phyloP scores from a whole-genome alignment of 2,329 filamentous ascomycete genomes.

The Xylaria sp. region DNA sequence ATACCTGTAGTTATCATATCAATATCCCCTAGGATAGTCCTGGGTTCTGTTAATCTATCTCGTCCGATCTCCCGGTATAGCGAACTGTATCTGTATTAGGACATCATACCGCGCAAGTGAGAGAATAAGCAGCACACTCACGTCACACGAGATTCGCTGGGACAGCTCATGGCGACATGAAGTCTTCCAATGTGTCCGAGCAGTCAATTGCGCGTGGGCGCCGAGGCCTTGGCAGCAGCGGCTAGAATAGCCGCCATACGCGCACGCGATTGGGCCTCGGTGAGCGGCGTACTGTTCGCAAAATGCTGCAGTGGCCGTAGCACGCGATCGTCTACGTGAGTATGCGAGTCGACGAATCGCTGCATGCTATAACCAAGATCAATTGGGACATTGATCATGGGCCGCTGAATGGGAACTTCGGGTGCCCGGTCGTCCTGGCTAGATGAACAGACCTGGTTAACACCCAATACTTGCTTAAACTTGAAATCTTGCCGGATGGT shows the following conservation, averaged over 20 bases:
- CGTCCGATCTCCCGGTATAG: not conserved
- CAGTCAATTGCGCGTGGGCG: slow-evolving; percentile 32
- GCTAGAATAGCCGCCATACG: slow-evolving; percentile 46
- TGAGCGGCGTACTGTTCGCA: slow-evolving; percentile 40
- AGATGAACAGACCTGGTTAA: not conserved
- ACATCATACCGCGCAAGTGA: not conserved
- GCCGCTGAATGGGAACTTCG: slow-evolving; percentile 34
- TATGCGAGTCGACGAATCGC: slow-evolving; percentile 45
- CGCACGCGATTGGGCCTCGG: slow-evolving; percentile 45
- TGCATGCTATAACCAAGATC: slow-evolving; percentile 46
- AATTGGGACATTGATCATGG: slow-evolving; percentile 42
- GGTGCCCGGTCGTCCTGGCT: slow-evolving; percentile 38
- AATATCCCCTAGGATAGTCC: not conserved
- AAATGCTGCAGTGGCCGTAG: slow-evolving; percentile 41
- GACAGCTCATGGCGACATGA: not conserved
- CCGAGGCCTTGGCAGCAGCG: slow-evolving; percentile 17
- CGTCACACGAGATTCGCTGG: not conserved
- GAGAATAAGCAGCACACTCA: not conserved
- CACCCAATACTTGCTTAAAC: not conserved
- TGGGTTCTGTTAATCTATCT: not conserved
- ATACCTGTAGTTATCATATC: not conserved
- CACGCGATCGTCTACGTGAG: slow-evolving; percentile 43
- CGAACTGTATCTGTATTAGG: slow-evolving; percentile 6
- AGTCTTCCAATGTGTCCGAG: not conserved
- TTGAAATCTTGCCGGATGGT: not conserved